A percentile compares a stretch with the other conserved stretches of the same genome.
Conservation (phyloP, 345 rosid genomes). For the Kandelia obovata region DNA sequence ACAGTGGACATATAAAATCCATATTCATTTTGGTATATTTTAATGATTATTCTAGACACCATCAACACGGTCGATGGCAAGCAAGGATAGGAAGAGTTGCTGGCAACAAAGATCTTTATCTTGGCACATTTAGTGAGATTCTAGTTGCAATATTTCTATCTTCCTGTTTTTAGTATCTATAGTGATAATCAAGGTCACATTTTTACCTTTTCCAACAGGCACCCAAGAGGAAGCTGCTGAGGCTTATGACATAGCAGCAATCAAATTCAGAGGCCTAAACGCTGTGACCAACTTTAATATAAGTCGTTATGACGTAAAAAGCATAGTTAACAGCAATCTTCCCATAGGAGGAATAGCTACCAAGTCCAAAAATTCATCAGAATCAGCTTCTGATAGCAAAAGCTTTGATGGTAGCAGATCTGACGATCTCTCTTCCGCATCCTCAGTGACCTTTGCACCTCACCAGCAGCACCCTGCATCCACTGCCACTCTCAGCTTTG, state of each 20-base stretch:
- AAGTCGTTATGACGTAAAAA: constrained; percentile 84
- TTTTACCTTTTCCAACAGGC: constrained; percentile 28
- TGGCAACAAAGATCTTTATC: constrained; percentile 95
- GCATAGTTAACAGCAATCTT: constrained; percentile 74
- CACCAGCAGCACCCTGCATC: constrained; percentile 11
- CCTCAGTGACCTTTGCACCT: constrained; percentile 44
- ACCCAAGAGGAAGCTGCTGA: constrained; percentile 80
- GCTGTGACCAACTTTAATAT: constrained; percentile 95
- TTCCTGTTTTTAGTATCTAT: neutral
- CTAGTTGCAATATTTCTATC: neutral
- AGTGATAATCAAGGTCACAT: too few species aligned
- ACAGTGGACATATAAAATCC: neutral
- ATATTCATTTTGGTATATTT: neutral
- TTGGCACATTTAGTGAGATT: constrained; percentile 86
- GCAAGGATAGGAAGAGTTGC: constrained; percentile 98
- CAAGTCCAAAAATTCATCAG: constrained; percentile 43
- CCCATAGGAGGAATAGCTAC: constrained; percentile 65
- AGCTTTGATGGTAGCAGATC: constrained; percentile 38
- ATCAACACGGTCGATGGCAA: constrained; percentile 99
- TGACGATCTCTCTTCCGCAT: constrained; percentile 47
- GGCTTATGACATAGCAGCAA: constrained; percentile 80
- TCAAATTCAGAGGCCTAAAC: constrained; percentile 82
- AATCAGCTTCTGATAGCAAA: constrained; percentile 42
- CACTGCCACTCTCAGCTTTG: constrained; percentile 25
- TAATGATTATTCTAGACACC: constrained; percentile 50